A percentile compares a stretch with the other conserved stretches of the same genome.
Conservation (phyloP, 805 yeast genomes). For the Teunomyces atbi region DNA sequence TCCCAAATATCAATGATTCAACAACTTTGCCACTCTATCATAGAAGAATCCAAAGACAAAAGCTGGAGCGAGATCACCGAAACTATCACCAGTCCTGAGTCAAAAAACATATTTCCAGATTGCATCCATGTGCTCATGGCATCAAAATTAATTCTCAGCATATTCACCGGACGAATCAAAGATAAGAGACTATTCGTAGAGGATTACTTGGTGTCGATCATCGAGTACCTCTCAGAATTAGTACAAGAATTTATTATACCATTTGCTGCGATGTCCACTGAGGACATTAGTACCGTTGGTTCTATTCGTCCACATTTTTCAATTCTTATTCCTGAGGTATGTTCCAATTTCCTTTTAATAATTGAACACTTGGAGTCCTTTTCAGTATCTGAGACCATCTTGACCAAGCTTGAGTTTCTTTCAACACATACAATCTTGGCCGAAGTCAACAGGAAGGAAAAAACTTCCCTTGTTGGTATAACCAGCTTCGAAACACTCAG, state of each 20-base stretch:
- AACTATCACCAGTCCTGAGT: neutral
- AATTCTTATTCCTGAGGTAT: constrained; percentile 14
- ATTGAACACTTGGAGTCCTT: constrained; percentile 10
- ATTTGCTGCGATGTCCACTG: constrained; percentile 5
- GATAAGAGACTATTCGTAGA: constrained; percentile 50
- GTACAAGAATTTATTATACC: constrained; percentile 29
- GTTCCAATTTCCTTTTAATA: constrained; percentile 9
- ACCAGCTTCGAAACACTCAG: constrained; percentile 26
- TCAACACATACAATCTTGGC: constrained; percentile 41
- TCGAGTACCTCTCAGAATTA: constrained; percentile 36
- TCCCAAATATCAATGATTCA: constrained; percentile 20
- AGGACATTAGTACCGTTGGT: constrained; percentile 4
- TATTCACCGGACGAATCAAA: constrained; percentile 38
- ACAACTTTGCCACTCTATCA: constrained; percentile 23
- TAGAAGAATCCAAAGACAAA: constrained; percentile 19
- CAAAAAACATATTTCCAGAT: constrained; percentile 5
- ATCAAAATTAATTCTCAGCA: constrained; percentile 35
- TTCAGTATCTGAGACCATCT: constrained; percentile 43
- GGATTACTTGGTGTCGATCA: constrained; percentile 37
- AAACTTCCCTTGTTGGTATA: constrained; percentile 16
- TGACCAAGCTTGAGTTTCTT: constrained; percentile 61
- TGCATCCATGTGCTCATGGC: constrained; percentile 20
- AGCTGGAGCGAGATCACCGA: constrained; percentile 16
- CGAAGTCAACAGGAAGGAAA: constrained; percentile 24
- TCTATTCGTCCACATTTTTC: constrained; percentile 10